Base-by-base conservation (phyloP, 441 rosid genomes). In the Corymbia calophylla region DNA sequence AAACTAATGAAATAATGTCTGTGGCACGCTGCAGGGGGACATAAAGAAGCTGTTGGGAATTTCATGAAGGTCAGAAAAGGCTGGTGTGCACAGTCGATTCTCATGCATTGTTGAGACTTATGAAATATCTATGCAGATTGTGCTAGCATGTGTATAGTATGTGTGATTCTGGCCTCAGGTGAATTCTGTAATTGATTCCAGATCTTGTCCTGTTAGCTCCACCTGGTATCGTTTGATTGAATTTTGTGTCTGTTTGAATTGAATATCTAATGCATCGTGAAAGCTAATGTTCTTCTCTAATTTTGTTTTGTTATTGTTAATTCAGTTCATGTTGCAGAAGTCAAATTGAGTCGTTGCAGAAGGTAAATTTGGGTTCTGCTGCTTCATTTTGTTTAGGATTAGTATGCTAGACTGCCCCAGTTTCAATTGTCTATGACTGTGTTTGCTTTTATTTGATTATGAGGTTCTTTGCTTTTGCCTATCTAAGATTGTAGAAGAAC, bases 21-120 rank as follows among this genome's bases (percentile, higher is more conserved):
- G 18, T 27, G 68, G 44, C 80, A 9, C 14, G 27, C 86, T 91
- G 93, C 91, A 95, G 92, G 89, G 88, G 77, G 95, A 94, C 91
- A 93, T 97, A 35, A 94, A 92, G 94, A 94, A 94, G 93, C 94
- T 96, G 64, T 87, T 95, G 94, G 94, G 90, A 68, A 60, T 91
- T 31, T 47, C 85, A 29, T 91, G 87, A 92, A 55, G 91, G n/a
- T 44, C 35, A 27, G 88, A 14, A 80, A 80, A 25, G 85, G 19
- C 53, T 23, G 53, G 53, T 35, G 70, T 62, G 17, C 11, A 4
- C 51, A 17, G 9, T 54, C 53, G 10, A 47, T 87, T 86, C 88
- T 56, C 49, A 4, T 17, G 47, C 21, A 19, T 13, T 32, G 9
- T 35, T 25, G 49, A 44, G 35, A 25, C 51, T 15, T 44, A 32